A percentile compares a stretch with the other conserved stretches of the same genome.
These are phyloP conservation scores for Diaporthe vexans DNA, from an alignment of 2,329 filamentous ascomycete species.

Conservation along the genomic window DNA sequence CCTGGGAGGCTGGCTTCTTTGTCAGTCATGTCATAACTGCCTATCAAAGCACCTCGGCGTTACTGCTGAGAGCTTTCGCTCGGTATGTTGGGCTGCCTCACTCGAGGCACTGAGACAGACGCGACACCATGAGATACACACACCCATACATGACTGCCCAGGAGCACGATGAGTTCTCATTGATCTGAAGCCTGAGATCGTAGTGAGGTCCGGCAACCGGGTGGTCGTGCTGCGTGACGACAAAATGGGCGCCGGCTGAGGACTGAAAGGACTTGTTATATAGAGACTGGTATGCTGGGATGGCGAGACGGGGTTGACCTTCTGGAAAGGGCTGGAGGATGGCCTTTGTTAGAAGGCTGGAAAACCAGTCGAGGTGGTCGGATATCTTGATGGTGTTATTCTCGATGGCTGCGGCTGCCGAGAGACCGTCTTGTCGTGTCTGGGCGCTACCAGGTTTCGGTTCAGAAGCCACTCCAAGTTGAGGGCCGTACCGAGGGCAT, in stretches of 20 bases:
- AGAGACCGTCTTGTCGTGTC: background rate
- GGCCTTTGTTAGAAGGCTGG: conserved; percentile 49
- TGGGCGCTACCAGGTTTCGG: background rate
- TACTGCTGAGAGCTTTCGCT: no score
- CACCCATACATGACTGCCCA: conserved; percentile 74
- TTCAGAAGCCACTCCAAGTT: background rate
- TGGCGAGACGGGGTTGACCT: conserved; percentile 50
- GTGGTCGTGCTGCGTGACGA: conserved; percentile 82
- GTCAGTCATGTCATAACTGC: background rate
- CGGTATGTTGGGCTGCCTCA: background rate
- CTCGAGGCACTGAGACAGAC: background rate
- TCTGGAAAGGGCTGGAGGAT: conserved; percentile 45
- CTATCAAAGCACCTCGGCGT: background rate
- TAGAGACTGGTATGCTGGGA: conserved; percentile 53
- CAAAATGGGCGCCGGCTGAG: conserved; percentile 67
- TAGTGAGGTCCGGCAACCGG: conserved; percentile 78
- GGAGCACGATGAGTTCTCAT: conserved; percentile 73
- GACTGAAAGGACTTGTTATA: conserved; percentile 53
- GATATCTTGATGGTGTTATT: conserved; percentile 53
- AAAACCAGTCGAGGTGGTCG: conserved; percentile 58
- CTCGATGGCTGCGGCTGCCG: conserved; percentile 56
- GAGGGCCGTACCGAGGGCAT: no score
- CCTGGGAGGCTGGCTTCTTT: conserved; percentile 61
- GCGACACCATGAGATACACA: background rate
- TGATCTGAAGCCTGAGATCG: conserved; percentile 79